phyloP scores from a whole-genome alignment of 139 green algal species.

The Asterochloris sp. region DNA sequence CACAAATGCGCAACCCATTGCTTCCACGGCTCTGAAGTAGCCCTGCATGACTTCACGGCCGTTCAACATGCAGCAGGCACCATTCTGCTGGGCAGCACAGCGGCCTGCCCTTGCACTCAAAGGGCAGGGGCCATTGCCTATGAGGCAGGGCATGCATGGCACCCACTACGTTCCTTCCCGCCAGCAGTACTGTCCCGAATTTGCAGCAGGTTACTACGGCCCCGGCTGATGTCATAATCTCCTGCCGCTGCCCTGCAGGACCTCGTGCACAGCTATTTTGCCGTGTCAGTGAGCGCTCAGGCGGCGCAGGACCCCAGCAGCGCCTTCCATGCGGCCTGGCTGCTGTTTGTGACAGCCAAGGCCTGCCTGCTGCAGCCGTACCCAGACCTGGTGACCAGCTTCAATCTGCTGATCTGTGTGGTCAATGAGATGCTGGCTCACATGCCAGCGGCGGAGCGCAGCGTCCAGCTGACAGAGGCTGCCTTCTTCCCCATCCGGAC shows the following conservation, averaged over 20 bases:
- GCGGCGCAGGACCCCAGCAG: not conserved
- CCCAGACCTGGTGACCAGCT: conserved; percentile 32
- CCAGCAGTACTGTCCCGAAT: too few species aligned
- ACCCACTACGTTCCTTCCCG: too few species aligned
- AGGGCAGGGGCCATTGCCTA: not conserved
- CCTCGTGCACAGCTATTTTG: conserved; percentile 17
- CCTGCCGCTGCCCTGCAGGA: conserved; percentile 11
- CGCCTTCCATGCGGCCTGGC: conserved; percentile 18
- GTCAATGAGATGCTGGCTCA: conserved; percentile 17
- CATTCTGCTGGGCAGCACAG: not conserved
- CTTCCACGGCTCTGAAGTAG: not conserved
- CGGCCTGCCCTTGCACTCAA: not conserved
- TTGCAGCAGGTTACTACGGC: too few species aligned
- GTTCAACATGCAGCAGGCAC: not conserved
- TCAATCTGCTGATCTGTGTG: conserved; percentile 41
- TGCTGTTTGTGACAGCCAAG: conserved; percentile 35
- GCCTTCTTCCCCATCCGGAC: conserved; percentile 13
- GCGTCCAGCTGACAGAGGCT: conserved; percentile 8
- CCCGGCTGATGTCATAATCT: too few species aligned
- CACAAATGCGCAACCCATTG: not conserved
- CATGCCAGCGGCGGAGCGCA: conserved; percentile 14
- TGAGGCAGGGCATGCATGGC: too few species aligned
- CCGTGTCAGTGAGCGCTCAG: not conserved
- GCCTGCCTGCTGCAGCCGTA: conserved; percentile 28
- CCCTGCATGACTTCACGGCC: not conserved